Evolutionary conservation across 805 yeast species (phyloP).

Genomic region (Ogataea siamensis): DNA sequence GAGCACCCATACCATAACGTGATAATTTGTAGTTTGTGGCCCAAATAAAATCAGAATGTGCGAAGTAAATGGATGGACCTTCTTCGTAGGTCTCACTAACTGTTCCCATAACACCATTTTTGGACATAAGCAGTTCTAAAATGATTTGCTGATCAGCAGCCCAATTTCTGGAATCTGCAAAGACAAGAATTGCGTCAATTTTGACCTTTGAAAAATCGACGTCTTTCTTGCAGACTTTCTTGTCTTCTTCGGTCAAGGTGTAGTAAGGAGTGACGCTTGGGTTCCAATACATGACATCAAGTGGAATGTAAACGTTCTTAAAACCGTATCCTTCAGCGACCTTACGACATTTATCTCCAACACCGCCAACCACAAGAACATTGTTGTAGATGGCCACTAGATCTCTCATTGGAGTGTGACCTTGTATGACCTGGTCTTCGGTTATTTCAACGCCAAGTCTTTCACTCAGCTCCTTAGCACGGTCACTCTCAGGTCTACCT

Average conservation of each 20-base stretch:
- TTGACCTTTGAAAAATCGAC: constrained; percentile 64
- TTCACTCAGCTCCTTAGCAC: constrained; percentile 68
- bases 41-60: constrained; percentile 92
- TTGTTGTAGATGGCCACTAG: constrained; percentile 64
- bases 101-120: constrained; percentile 84
- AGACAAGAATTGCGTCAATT: constrained; percentile 81
- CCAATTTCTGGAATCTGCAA: constrained; percentile 92
- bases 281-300: constrained; percentile 81
- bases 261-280: constrained; percentile 87
- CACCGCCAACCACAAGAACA: constrained; percentile 86
- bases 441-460: constrained; percentile 60
- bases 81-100: constrained; percentile 65
- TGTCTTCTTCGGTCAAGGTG: constrained; percentile 70
- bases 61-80: constrained; percentile 82
- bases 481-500: constrained; percentile 73
- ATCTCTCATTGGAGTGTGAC: constrained; percentile 92
- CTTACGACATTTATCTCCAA: constrained; percentile 77
- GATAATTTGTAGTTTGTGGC: constrained; percentile 81
- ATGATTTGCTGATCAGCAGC: constrained; percentile 91
- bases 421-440: constrained; percentile 82
- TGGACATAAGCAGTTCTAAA: constrained; percentile 71
- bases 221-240: constrained; percentile 47
- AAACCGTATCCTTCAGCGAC: constrained; percentile 86
- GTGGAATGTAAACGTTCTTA: constrained; percentile 75
- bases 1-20: constrained; percentile 93